Evolutionary conservation across 1,284 basidiomycete genomes (phyloP).

Genomic region (Boletus sp.): DNA sequence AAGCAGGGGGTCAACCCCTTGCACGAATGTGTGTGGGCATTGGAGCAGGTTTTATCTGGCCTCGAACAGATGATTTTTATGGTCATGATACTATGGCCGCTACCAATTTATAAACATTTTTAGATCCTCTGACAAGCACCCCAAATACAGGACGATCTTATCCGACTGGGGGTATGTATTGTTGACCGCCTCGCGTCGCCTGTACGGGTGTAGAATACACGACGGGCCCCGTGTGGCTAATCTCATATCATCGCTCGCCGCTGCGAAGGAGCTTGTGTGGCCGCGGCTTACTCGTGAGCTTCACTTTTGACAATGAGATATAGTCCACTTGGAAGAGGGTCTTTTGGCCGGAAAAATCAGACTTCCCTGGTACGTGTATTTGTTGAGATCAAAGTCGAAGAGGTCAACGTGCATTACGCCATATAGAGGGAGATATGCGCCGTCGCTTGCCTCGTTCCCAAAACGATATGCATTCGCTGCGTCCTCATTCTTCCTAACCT

Average conservation of each 20-base stretch:
- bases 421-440: slow-evolving; percentile 33
- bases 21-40: too few relatives aligned
- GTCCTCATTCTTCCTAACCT: not conserved
- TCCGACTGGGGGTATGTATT: too few relatives aligned
- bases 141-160: too few relatives aligned
- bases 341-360: slow-evolving; percentile 60
- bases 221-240: too few relatives aligned
- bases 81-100: too few relatives aligned
- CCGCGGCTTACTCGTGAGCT: slow-evolving; percentile 56
- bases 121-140: too few relatives aligned
- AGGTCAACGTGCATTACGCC: not conserved
- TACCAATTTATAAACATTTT: too few relatives aligned
- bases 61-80: too few relatives aligned
- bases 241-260: slow-evolving; percentile 27
- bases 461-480: slow-evolving; percentile 37
- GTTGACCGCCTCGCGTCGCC: too few relatives aligned
- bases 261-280: slow-evolving; percentile 50
- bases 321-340: slow-evolving; percentile 60
- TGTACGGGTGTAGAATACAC: too few relatives aligned
- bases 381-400: not conserved
- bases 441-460: slow-evolving; percentile 31
- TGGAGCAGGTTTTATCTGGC: too few relatives aligned
- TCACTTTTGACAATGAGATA: not conserved
- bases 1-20: too few relatives aligned
- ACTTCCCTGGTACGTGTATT: slow-evolving; percentile 41